phyloP scores from a whole-genome alignment of 2,329 filamentous ascomycete species.

The Claviceps arundinis region DNA sequence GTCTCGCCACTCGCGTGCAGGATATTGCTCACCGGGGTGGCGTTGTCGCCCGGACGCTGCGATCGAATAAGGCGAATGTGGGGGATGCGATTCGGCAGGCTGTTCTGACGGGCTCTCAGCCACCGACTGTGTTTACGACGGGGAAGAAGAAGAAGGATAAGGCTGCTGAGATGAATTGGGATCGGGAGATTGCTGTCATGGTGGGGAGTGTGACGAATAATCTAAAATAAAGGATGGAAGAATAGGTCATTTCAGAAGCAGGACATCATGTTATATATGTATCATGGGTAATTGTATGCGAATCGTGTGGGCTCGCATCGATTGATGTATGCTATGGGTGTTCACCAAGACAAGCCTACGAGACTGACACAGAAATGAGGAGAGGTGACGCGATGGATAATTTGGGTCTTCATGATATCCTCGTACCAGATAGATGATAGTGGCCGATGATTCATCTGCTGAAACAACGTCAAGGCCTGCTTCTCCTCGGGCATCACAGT shows the following conservation, averaged over 20 bases:
- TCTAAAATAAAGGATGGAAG: conserved; percentile 20
- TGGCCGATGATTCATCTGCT: too few relatives aligned
- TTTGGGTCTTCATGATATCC: too few relatives aligned
- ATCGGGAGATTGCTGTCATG: conserved; percentile 91
- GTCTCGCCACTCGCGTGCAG: conserved; percentile 62
- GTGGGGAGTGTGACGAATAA: conserved; percentile 64
- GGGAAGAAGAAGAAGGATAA: conserved; percentile 31
- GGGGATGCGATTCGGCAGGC: conserved; percentile 70
- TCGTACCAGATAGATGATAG: too few relatives aligned
- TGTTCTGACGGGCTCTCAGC: conserved; percentile 62
- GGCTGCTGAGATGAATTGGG: conserved; percentile 50
- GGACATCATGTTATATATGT: not conserved
- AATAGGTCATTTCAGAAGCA: too few relatives aligned
- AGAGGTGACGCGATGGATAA: too few relatives aligned
- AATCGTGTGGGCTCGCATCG: too few relatives aligned
- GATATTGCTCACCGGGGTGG: conserved; percentile 77
- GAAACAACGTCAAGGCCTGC: too few relatives aligned
- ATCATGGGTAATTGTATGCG: too few relatives aligned
- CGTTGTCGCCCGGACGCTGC: conserved; percentile 67
- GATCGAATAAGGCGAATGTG: conserved; percentile 60
- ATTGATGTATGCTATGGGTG: too few relatives aligned
- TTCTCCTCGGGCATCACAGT: too few relatives aligned
- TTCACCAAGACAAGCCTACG: too few relatives aligned
- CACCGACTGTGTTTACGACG: conserved; percentile 41
- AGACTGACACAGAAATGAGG: too few relatives aligned